Evolutionary conservation across 805 yeast species (phyloP).

Genomic region (Saturnispora ahearnii): DNA sequence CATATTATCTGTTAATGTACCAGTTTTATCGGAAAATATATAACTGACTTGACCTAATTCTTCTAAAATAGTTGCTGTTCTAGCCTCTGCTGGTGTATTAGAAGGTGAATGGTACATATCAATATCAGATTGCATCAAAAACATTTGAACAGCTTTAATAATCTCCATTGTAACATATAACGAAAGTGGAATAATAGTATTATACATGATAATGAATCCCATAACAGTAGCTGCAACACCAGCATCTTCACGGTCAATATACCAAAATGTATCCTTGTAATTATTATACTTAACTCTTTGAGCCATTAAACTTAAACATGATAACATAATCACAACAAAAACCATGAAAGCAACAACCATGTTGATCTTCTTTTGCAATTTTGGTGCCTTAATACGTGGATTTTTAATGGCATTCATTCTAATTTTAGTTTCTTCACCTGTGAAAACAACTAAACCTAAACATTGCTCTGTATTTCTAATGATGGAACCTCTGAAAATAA

Average conservation of each 20-base stretch:
- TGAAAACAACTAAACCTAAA: conserved; percentile 76
- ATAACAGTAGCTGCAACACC: conserved; percentile 84
- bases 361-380: conserved; percentile 75
- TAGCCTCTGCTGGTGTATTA: conserved; percentile 88
- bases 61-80: conserved; percentile 91
- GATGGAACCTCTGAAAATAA: conserved; percentile 86
- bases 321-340: conserved; percentile 57
- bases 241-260: conserved; percentile 59
- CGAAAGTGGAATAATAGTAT: conserved; percentile 90
- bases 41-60: conserved; percentile 96
- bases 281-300: conserved; percentile 45
- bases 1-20: conserved; percentile 88
- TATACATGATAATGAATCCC: conserved; percentile 96
- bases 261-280: conserved; percentile 54
- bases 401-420: conserved; percentile 90
- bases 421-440: conserved; percentile 94
- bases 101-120: conserved; percentile 86
- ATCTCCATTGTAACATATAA: conserved; percentile 95
- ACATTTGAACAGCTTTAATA: conserved; percentile 79
- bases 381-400: conserved; percentile 90
- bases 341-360: conserved; percentile 85
- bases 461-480: conserved; percentile 72
- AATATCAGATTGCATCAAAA: conserved; percentile 77
- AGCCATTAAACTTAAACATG: conserved; percentile 78
- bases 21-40: conserved; percentile 93